Percentiles rank a stretch among this genome's conserved stretches.
phyloP scores from a whole-genome alignment of 2,329 filamentous ascomycete genomes.

The Alternaria infectoria region DNA sequence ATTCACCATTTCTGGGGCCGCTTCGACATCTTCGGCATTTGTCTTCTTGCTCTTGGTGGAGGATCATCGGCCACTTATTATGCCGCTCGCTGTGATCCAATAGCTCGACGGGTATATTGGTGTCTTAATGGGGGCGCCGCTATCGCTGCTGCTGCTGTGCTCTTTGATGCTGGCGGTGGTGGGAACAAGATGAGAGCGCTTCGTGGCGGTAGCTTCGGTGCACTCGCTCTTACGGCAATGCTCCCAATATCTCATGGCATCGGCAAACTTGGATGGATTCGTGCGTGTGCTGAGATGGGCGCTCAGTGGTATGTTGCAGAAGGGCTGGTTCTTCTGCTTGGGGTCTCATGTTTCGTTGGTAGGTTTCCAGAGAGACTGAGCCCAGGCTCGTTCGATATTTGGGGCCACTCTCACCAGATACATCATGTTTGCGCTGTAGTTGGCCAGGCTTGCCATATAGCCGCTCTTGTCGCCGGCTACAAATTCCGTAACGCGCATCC shows the following conservation, averaged over 20 bases:
- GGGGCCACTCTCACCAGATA: slow-evolving; percentile 20
- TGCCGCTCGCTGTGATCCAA: neutral
- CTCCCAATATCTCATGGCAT: slow-evolving; percentile 34
- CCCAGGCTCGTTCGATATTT: slow-evolving; percentile 19
- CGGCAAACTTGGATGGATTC: slow-evolving; percentile 28
- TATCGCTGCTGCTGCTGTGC: neutral
- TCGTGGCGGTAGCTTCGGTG: neutral
- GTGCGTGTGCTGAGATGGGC: slow-evolving; percentile 20
- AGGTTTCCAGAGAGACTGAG: slow-evolving; percentile 18
- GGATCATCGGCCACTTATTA: neutral
- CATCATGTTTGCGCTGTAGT: slow-evolving; percentile 16
- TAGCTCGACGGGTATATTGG: neutral
- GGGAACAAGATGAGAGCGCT: neutral
- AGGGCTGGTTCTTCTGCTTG: neutral
- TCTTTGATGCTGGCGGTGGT: neutral
- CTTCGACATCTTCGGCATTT: slow-evolving; percentile 40
- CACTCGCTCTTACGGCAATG: neutral
- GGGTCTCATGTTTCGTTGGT: slow-evolving; percentile 22
- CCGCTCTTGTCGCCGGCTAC: slow-evolving; percentile 3
- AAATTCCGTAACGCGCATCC: neutral
- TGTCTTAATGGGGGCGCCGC: neutral
- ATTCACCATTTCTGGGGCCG: slow-evolving; percentile 36
- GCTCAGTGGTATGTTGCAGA: slow-evolving; percentile 11
- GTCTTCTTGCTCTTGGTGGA: slow-evolving; percentile 1
- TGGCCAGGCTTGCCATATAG: slow-evolving; percentile 9